Evolutionary conservation across 345 rosid species (phyloP).

Genomic region (Orychophragmus violaceus): DNA sequence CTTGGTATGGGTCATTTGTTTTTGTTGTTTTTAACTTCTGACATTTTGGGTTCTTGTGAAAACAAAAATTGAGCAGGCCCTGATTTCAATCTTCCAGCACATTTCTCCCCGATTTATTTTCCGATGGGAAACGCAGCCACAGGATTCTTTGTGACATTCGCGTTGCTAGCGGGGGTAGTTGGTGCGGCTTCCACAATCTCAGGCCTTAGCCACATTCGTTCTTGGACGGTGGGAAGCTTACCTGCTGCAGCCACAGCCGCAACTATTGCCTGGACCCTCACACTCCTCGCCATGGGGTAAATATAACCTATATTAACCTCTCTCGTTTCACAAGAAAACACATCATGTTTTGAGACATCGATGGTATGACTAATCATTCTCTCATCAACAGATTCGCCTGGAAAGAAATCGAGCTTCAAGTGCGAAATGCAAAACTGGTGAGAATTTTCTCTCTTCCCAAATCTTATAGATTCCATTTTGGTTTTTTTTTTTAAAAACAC

Average conservation of each 20-base stretch:
- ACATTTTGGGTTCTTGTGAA: not conserved
- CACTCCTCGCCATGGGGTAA: constrained; percentile 95
- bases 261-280: constrained; percentile 84
- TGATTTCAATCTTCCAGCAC: constrained; percentile 68
- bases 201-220: constrained; percentile 61
- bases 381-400: constrained; percentile 61
- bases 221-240: constrained; percentile 56
- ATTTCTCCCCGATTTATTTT: constrained; percentile 83
- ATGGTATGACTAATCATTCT: constrained; percentile 3
- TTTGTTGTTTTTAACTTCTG: not conserved
- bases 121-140: constrained; percentile 99
- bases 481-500: not conserved
- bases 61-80: constrained; percentile 48
- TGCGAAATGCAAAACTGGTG: constrained; percentile 76
- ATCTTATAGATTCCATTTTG: not conserved
- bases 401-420: constrained; percentile 73
- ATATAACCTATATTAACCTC: not conserved
- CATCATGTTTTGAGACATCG: not conserved
- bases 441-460: constrained; percentile 16
- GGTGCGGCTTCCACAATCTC: constrained; percentile 76
- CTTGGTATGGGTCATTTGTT: not conserved
- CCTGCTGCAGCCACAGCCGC: constrained; percentile 79
- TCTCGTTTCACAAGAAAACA: not conserved
- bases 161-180: constrained; percentile 79
- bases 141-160: constrained; percentile 78